Evolutionary conservation across 306 rosid species (phyloP).

Genomic region (Senna tora): DNA sequence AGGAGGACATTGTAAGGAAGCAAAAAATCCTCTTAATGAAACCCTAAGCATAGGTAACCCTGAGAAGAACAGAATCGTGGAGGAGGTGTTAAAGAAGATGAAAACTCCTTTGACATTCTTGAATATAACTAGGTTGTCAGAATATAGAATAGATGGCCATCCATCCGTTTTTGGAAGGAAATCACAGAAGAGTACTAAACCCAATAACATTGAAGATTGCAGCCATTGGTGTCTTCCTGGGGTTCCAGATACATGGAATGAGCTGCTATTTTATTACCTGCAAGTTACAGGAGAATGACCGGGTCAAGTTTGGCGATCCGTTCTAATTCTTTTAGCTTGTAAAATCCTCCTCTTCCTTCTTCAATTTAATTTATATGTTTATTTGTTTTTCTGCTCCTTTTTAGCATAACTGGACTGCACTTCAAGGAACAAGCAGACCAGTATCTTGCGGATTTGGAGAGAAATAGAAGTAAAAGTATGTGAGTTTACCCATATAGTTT

Average conservation of each 20-base stretch:
- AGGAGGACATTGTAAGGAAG: conserved; percentile 88
- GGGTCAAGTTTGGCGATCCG: conserved; percentile 14
- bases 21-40: conserved; percentile 59
- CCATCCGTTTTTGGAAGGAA: conserved; percentile 79
- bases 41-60: conserved; percentile 40
- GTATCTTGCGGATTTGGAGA: no score
- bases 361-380: not conserved
- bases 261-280: conserved; percentile 66
- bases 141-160: conserved; percentile 78
- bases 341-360: conserved; percentile 14
- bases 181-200: conserved; percentile 30
- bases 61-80: conserved; percentile 63
- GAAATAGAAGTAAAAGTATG: no score
- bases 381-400: not conserved
- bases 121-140: conserved; percentile 77
- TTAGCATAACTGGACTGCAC: not conserved
- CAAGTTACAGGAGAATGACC: conserved; percentile 39
- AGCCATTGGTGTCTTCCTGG: conserved; percentile 99
- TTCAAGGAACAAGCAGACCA: no score
- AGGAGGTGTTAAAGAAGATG: conserved; percentile 71
- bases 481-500: no score
- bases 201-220: conserved; percentile 71
- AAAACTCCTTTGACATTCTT: conserved; percentile 72
- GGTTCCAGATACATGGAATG: conserved; percentile 91
- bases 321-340: conserved; percentile 30